Conservation (phyloP, 306 rosid genomes). For the Rosa rugosa region DNA sequence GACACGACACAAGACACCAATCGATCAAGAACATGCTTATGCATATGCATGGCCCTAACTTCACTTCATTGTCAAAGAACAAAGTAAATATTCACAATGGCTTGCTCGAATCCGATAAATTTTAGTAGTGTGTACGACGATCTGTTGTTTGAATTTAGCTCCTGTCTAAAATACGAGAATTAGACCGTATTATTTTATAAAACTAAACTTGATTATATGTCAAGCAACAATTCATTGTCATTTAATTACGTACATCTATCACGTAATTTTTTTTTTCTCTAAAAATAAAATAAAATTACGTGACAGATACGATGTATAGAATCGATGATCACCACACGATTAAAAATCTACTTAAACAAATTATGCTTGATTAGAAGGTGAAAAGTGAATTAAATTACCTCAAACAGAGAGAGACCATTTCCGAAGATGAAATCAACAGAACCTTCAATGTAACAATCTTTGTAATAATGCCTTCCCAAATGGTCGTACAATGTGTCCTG, state of each 20-base stretch:
- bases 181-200: neutral
- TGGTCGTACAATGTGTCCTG: conserved; percentile 96
- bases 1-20: conserved; percentile 6
- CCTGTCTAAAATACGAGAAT: neutral
- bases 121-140: neutral
- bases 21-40: neutral
- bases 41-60: neutral
- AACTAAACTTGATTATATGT: no score
- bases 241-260: no score
- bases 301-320: neutral
- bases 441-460: conserved; percentile 96
- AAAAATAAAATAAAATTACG: no score
- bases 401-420: conserved; percentile 74
- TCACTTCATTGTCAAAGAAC: neutral
- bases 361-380: neutral
- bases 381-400: conserved; percentile 38
- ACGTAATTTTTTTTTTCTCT: no score
- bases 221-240: neutral
- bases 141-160: neutral
- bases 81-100: neutral
- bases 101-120: neutral
- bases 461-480: conserved; percentile 86
- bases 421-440: conserved; percentile 99
- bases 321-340: neutral
- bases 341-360: neutral